phyloP scores from a whole-genome alignment of 768 basidiomycete species.

The Lentinus brumalis region DNA sequence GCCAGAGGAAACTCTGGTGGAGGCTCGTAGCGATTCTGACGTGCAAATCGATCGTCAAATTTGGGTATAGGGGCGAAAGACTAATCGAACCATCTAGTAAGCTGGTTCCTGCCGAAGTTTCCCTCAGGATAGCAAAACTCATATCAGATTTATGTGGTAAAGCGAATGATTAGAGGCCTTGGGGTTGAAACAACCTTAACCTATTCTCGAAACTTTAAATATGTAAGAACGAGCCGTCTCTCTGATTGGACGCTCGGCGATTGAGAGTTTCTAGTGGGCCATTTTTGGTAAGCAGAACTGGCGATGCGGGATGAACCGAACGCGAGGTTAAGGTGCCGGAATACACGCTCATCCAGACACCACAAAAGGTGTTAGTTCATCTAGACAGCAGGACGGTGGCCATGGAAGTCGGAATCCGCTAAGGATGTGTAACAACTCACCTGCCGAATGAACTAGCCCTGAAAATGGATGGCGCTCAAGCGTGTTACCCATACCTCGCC shows the following conservation, averaged over 20 bases:
- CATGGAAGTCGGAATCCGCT: too few species aligned
- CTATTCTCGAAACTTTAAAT: constrained; percentile 77
- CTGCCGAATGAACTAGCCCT: too few species aligned
- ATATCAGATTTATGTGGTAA: constrained; percentile 62
- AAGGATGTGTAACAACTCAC: too few species aligned
- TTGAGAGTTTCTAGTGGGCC: constrained; percentile 74
- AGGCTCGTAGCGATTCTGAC: constrained; percentile 95
- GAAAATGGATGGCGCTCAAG: too few species aligned
- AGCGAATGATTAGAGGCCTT: constrained; percentile 93
- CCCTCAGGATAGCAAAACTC: constrained; percentile 74
- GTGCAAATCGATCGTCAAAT: constrained; percentile 95
- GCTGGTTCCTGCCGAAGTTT: constrained; percentile 93
- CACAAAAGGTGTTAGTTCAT: too few species aligned
- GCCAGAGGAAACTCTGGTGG: constrained; percentile 97
- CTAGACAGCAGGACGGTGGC: too few species aligned
- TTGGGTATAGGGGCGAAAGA: constrained; percentile 97
- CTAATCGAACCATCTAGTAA: constrained; percentile 95
- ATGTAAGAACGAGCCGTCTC: constrained; percentile 57
- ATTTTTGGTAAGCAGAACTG: constrained; percentile 76
- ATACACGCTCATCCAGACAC: too few species aligned
- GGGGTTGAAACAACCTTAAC: constrained; percentile 87
- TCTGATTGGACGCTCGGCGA: constrained; percentile 52
- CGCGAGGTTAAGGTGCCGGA: constrained; percentile 80
- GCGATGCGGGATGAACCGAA: constrained; percentile 73
- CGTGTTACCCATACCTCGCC: too few species aligned